Base-by-base conservation (phyloP, 2,329 filamentous ascomycete species). In the Fragosphaeria purpurea region DNA sequence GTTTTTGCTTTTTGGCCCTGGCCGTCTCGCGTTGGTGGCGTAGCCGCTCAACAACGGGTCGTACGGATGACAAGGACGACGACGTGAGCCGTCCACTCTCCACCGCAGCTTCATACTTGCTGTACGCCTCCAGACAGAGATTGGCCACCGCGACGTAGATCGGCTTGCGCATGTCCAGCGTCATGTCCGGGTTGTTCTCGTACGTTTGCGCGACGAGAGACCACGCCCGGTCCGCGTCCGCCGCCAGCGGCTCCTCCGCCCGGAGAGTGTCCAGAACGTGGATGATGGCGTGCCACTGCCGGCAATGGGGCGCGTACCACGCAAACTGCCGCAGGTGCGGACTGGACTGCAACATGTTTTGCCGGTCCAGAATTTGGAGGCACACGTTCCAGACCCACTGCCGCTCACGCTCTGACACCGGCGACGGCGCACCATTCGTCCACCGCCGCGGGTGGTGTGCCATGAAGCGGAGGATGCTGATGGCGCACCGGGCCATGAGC, bases 251-350 rank as follows among this genome's bases (percentile, higher is more conserved):
- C 52, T 63, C 47, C 52, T 63, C 47, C 50, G 60, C 57, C 60
- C 65, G 55, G 47, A 69, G 57, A 41, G 61, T 62, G 57, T 67
- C 60, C 46, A 68, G 56, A 30, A 67, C 53, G 48, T 67, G 60
- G 46, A 67, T 65, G 45, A 67, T 45, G 47, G 61, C 62, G 48
- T 65, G 63, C 65, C 64, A 67, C 55, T 62, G 63, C 33, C 60
- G 54, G 51, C 58, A 60, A 47, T 60, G 65, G 4, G 62, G 46
- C 37, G 56, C 60, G 45, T 64, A 53, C 64, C 64, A 67, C 3
- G 62, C 57, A 54, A 64, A 67, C 35, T 52, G 55, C 46, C 58
- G 53, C 9, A 66, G 55, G 32, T 57, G 58, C 7, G 61, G 60
- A 48, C 58, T 65, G 30, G 63, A 62, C 47, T 64, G 63, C 48